Evolutionary conservation across 805 yeast species (phyloP), one percentile per base, ranked within the genome.

Genomic region (Ogataea glucozyma): DNA sequence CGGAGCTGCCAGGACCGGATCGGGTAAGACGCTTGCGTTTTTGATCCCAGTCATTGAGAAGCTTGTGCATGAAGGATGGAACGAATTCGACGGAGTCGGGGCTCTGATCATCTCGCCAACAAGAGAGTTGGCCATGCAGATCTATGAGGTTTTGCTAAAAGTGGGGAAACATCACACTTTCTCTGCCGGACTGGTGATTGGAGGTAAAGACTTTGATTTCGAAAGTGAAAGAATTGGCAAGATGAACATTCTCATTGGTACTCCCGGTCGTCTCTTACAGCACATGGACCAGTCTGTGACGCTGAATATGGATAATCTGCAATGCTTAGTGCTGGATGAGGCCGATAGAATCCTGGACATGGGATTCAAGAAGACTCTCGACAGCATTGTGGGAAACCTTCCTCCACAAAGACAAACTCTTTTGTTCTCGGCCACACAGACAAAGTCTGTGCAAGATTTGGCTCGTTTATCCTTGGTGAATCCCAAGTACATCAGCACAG

Each of bases 291-390:
- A 90, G 60, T 81, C 95, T 6, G 83, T 84, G 1, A 88, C 88
- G 1, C 75, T 89, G 61, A 90, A 84, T 54, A 68, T 84, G 8
- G 70, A 81, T 17, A 87, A 86, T 58, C 66, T 89, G 47, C 91
- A 89, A 63, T 76, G 84, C 59, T 66, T 89, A 33, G 89, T 89
- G 2, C 65, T 89, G 40, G 97, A 89, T 63, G 97, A 89, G 64
- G 97, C 97, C 0, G 97, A 89, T 60, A 71, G 97, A 52, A 87
- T 93, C 56, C 69, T 89, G 54, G 97, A 89, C 65, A 87, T 90
- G 95, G 97, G 97, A 6, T 89, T 89, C 72, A 82, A 81, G 59
- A 79, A 78, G 54, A 85, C 93, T 32, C 66, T 89, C 47, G 96
- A 90, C 60, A 84, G 83, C 22, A 89, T 89, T 41, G 66, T 89